Evolutionary conservation across 192 early-diverging fungal genomes (phyloP), one percentile per base, ranked within the genome.

Genomic region (Radiomyces spectabilis): DNA sequence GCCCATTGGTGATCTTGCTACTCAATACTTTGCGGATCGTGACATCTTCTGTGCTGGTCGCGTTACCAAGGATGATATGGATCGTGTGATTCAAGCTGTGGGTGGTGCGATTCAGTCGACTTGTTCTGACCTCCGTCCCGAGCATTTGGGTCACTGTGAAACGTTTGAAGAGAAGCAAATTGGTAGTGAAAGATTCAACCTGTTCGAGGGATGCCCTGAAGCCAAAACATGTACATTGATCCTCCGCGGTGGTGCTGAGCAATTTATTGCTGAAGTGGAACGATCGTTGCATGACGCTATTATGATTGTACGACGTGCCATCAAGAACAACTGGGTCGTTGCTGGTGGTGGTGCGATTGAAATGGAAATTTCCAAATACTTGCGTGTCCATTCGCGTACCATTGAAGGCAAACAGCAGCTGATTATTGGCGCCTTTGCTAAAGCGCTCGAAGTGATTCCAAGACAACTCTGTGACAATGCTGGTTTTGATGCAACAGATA

Each of bases 21-120:
- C 96, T 24, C 96, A 99, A 72, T 99, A 96, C 82, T 99, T 99
- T 85, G 96, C 96, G 47, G 96, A 99, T 67, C 90, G 96, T 51
- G 88, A 93, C 66, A 93, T 99, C 65, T 99, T 99, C 75, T 99
- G 96, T 67, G 96, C 96, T 27, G 96, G 96, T 37, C 90, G 96
- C 66, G 96, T 99, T 32, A 63, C 92, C 40, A 85, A 81, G 60
- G 94, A 91, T 55, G 96, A 99, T 66, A 67, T 99, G 55, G 82
- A 86, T 46, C 92, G 96, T 55, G 91, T 93, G 26, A 86, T 95
- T 56, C 85, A 93, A 71, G 96, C 94, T 50, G 91, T 95, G 21
- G 96, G 96, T 58, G 95, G 93, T 29, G 73, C 83, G 29, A 77
- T 93, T 33, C 96, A 99, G 68, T 91, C 92, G 25, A 91, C 93